Evolutionary conservation across 2,329 filamentous ascomycete genomes (phyloP).

Genomic region (Penicillium polonicum): DNA sequence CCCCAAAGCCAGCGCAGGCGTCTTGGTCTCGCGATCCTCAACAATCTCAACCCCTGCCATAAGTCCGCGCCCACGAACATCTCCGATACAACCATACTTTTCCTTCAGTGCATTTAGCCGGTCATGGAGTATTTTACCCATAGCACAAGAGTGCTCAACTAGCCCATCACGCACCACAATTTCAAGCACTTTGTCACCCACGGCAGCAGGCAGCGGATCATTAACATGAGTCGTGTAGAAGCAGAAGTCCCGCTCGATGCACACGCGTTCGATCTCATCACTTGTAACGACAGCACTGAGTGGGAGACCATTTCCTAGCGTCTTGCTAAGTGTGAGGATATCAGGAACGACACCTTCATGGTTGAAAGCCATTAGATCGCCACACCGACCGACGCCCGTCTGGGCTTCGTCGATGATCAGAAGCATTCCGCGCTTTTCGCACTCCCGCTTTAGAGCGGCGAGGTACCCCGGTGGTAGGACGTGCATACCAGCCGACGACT

Average conservation of each 20-base stretch:
- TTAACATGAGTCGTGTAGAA: constrained; percentile 64
- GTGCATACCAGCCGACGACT: constrained; percentile 60
- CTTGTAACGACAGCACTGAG: constrained; percentile 59
- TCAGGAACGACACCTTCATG: constrained; percentile 53
- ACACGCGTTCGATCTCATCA: constrained; percentile 51
- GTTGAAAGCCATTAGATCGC: constrained; percentile 60
- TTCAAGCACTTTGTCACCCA: constrained; percentile 62
- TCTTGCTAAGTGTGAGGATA: constrained; percentile 62
- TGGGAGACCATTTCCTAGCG: constrained; percentile 60
- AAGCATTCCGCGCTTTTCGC: constrained; percentile 55
- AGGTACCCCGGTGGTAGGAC: constrained; percentile 60
- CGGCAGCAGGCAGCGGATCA: constrained; percentile 59
- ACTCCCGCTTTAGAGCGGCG: constrained; percentile 55
- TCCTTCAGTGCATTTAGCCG: constrained; percentile 49
- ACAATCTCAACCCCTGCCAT: constrained; percentile 62
- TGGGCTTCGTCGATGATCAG: constrained; percentile 62
- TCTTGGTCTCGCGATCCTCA: constrained; percentile 49
- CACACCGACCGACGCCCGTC: constrained; percentile 57
- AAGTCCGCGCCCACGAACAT: constrained; percentile 59
- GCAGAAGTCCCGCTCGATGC: constrained; percentile 51
- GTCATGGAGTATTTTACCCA: constrained; percentile 49
- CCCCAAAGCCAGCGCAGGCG: constrained; percentile 50
- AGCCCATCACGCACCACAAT: constrained; percentile 59
- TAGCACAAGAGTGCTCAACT: constrained; percentile 45
- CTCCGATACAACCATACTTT: constrained; percentile 60